Evolutionary conservation across 306 rosid genomes (phyloP), one percentile per base, ranked within the genome.

Genomic region (Pyrus communis): DNA sequence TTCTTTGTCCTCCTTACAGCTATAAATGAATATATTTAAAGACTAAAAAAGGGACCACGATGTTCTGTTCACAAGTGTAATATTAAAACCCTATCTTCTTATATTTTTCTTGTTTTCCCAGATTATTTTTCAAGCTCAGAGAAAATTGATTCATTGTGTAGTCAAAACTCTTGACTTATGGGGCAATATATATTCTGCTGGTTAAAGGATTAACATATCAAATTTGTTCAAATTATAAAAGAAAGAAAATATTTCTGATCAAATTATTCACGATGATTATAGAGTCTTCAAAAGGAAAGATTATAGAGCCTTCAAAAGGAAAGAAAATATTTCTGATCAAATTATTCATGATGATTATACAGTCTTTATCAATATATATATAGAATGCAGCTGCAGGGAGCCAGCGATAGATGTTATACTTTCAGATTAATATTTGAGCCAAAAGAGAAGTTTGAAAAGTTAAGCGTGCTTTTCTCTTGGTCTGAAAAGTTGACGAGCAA

Each of bases 1-100:
- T 77, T 67, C 74, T 83, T 76, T 79, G 85, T 77, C 86, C 87
- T 85, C 67, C 83, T 81, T 85, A 83, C 97, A 87, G 92, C 97
- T 90, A 87, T 23, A 71, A 58, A 45, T 13, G 52, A 13, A 43
- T 43, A 43, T 59, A 31, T 57, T 69, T 1, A 35, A 75, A 35
- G 45, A 21, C 21, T 25, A 61, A 2, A 19, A 10, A 52, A 23
- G 84, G 89, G 88, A 87, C 93, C 89, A 86, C 51, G 23, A 68
- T 46, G 79, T 77, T 75, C 82, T 82, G 30, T 59, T 73, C 58
- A 25, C 54, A 23, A 73, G 54, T 21, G 9, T 15, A 57, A 57
- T 77, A 52, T 55, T 69, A 57, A 77, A 27, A 1, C 59, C 75
- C 67, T 25, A 17, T 28, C 49, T 65, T 64, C 69, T 31, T 64